Evolutionary conservation across 139 green algal genomes (phyloP).

Genomic region (Chlamydomonas sp.): DNA sequence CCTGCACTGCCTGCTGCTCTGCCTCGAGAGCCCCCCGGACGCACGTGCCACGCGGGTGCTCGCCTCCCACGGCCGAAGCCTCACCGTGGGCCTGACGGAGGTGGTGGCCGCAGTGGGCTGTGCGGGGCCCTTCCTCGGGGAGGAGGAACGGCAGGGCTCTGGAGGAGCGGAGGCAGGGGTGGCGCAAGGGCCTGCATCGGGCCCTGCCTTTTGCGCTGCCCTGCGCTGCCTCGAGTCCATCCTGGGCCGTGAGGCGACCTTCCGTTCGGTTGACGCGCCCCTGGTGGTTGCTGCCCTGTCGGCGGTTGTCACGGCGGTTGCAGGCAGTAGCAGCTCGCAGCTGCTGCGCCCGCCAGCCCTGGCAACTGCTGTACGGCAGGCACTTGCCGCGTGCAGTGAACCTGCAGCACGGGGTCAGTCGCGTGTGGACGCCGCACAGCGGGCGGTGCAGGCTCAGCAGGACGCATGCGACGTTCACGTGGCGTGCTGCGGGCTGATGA

Average conservation of each 20-base stretch:
- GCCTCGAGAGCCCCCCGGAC: constrained; percentile 12
- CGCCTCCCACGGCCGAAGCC: neutral
- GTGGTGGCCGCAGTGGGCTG: neutral
- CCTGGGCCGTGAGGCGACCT: constrained; percentile 13
- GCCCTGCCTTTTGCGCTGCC: neutral
- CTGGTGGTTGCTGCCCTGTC: neutral
- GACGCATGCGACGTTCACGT: constrained; percentile 12
- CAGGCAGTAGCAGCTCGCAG: neutral
- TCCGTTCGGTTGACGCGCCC: neutral
- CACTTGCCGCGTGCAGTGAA: neutral
- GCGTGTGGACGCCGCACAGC: neutral
- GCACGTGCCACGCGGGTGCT: neutral
- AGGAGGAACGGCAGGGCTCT: too few relatives aligned
- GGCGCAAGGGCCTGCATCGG: neutral
- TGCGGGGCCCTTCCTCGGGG: neutral
- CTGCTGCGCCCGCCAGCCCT: neutral
- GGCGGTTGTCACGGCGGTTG: neutral
- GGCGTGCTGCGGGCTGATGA: neutral
- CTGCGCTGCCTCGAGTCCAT: constrained; percentile 31
- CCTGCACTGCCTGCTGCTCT: constrained; percentile 29
- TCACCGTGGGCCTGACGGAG: neutral
- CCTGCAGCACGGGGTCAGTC: neutral
- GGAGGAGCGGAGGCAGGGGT: neutral
- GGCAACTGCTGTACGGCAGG: neutral
- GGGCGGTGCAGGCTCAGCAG: neutral